Conservation (phyloP, 129 eudicot genomes). For the Flaveria bidentis region DNA sequence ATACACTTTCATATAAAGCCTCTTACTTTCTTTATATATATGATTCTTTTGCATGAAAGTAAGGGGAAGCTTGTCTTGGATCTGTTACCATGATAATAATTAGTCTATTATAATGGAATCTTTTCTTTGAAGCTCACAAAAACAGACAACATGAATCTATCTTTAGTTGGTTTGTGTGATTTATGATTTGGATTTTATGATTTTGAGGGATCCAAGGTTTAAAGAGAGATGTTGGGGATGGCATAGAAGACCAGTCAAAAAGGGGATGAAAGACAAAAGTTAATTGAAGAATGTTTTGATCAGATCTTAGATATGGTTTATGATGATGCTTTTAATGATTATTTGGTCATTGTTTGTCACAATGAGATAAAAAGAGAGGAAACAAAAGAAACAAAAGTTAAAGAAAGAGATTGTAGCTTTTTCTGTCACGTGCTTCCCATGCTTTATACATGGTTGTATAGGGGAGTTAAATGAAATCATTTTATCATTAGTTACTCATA, state of each 20-base stretch:
- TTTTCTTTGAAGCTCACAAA: constrained; percentile 41
- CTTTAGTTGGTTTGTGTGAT: constrained; percentile 29
- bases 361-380: constrained; percentile 32
- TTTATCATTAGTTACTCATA: no score
- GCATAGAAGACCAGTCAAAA: constrained; percentile 57
- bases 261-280: constrained; percentile 47
- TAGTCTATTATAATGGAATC: constrained; percentile 25
- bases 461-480: no score
- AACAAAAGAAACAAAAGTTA: constrained; percentile 28
- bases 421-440: neutral
- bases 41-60: constrained; percentile 66
- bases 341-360: constrained; percentile 51
- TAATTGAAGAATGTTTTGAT: constrained; percentile 46
- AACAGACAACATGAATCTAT: constrained; percentile 42
- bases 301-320: constrained; percentile 50
- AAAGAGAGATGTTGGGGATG: constrained; percentile 36
- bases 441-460: no score
- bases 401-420: constrained; percentile 25
- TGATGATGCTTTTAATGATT: constrained; percentile 64
- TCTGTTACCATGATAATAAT: constrained; percentile 47
- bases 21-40: constrained; percentile 31
- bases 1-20: constrained; percentile 15
- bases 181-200: constrained; percentile 43
- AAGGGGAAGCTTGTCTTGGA: constrained; percentile 68
- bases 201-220: constrained; percentile 52